phyloP scores from a whole-genome alignment of 352 stramenopile species.

The Blastocystis sp. region DNA sequence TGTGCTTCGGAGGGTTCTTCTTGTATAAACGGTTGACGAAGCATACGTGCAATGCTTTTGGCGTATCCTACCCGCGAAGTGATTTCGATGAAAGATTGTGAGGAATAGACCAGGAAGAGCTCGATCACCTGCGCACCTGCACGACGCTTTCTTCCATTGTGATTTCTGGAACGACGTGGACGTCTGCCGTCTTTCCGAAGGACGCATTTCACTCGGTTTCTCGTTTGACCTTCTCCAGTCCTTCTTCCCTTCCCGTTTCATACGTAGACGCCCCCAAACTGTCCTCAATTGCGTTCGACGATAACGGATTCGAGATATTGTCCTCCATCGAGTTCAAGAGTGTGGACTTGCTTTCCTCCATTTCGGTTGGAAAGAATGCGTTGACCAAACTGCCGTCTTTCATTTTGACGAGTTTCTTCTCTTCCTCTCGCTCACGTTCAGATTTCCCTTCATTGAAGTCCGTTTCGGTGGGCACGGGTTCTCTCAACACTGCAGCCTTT shows the following conservation, averaged over 20 bases:
- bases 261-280: background rate
- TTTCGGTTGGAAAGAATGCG: background rate
- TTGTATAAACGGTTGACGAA: background rate
- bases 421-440: background rate
- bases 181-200: background rate
- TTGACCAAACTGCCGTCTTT: background rate
- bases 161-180: background rate
- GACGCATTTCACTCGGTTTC: background rate
- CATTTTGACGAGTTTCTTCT: background rate
- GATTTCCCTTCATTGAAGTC: background rate
- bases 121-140: background rate
- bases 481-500: background rate
- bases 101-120: background rate
- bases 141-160: background rate
- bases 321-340: background rate
- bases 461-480: background rate
- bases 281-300: background rate
- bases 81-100: background rate
- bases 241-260: background rate
- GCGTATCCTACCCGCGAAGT: constrained; percentile 6
- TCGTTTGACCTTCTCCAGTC: background rate
- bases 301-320: background rate
- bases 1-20: background rate
- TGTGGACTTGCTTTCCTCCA: too few relatives aligned
- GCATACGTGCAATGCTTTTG: constrained; percentile 14